These are phyloP conservation scores for Abrus precatorius DNA, from an alignment of 306 rosid genomes.

Conservation along the genomic window DNA sequence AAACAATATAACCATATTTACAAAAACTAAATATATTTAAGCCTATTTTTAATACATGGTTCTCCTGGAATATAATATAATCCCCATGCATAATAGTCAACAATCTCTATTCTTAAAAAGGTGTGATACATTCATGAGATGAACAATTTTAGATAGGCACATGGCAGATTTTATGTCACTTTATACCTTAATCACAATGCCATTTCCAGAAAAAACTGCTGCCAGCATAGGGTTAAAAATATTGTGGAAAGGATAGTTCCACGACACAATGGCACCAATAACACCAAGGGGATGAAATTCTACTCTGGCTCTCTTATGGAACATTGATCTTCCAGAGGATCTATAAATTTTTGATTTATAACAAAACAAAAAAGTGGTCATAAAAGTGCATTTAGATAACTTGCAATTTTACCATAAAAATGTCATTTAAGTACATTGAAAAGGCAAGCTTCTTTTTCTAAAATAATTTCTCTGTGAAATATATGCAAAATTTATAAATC, in stretches of 20 bases:
- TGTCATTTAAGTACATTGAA: slow-evolving; percentile 1
- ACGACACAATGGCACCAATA: slow-evolving; percentile 91
- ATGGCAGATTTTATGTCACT: slow-evolving; percentile 19
- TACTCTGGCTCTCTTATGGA: slow-evolving; percentile 84
- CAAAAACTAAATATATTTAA: too few species aligned
- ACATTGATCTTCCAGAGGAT: slow-evolving; percentile 79
- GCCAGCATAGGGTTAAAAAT: slow-evolving; percentile 94
- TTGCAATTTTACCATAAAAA: slow-evolving; percentile 17
- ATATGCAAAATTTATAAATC: neutral
- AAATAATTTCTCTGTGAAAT: neutral
- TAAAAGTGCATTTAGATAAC: slow-evolving; percentile 36
- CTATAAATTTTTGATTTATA: slow-evolving; percentile 58
- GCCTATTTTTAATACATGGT: neutral
- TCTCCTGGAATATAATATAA: slow-evolving; percentile 20
- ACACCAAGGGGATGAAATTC: slow-evolving; percentile 96
- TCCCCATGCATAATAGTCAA: slow-evolving; percentile 36
- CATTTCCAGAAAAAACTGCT: slow-evolving; percentile 89
- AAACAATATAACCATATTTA: too few species aligned
- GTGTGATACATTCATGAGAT: slow-evolving; percentile 36
- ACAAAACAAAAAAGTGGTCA: slow-evolving; percentile 16
- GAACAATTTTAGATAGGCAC: slow-evolving; percentile 36
- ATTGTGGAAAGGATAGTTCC: slow-evolving; percentile 98
- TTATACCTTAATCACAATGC: slow-evolving; percentile 88
- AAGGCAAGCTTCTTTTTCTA: neutral
- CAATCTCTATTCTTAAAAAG: slow-evolving; percentile 35